phyloP scores from a whole-genome alignment of 805 yeast species.

The Yarrowia sp. region DNA sequence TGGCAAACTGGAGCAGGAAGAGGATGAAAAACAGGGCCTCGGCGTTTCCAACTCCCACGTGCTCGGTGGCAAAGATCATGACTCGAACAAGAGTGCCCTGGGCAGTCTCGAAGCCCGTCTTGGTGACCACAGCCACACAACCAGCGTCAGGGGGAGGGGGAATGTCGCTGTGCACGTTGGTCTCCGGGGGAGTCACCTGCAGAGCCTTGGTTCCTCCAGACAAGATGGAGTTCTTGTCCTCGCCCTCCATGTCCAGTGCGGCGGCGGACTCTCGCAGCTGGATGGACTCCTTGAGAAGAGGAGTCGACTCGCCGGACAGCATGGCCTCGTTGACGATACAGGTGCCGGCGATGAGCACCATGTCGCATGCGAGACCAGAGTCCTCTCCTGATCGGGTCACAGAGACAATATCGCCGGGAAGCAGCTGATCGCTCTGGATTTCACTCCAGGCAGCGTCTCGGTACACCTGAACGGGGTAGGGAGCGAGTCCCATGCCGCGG shows the following conservation, averaged over 20 bases:
- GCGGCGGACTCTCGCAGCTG: conserved; percentile 80
- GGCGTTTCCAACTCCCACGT: conserved; percentile 93
- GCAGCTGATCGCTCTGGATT: conserved; percentile 71
- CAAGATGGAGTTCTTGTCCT: conserved; percentile 85
- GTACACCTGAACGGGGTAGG: conserved; percentile 76
- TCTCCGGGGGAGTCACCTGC: conserved; percentile 69
- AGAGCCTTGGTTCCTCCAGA: conserved; percentile 97
- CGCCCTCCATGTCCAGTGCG: conserved; percentile 71
- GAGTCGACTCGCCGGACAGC: conserved; percentile 98
- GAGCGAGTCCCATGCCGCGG: conserved; percentile 96
- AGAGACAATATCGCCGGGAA: conserved; percentile 90
- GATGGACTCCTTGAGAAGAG: conserved; percentile 89
- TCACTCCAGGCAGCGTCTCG: conserved; percentile 75
- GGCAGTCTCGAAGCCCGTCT: conserved; percentile 98
- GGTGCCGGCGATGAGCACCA: conserved; percentile 83
- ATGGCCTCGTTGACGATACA: conserved; percentile 98
- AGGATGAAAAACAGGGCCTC: conserved; percentile 93
- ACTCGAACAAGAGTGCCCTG: conserved; percentile 97
- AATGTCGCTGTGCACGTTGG: conserved; percentile 50
- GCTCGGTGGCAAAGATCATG: conserved; percentile 95
- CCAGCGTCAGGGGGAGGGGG: conserved; percentile 88
- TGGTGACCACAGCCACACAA: conserved; percentile 85
- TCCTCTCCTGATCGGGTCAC: conserved; percentile 89
- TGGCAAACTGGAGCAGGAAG: conserved; percentile 87
- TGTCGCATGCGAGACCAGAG: conserved; percentile 92